Base-by-base conservation (phyloP, 352 stramenopile genomes). In the Globisporangium recalcitrans region DNA sequence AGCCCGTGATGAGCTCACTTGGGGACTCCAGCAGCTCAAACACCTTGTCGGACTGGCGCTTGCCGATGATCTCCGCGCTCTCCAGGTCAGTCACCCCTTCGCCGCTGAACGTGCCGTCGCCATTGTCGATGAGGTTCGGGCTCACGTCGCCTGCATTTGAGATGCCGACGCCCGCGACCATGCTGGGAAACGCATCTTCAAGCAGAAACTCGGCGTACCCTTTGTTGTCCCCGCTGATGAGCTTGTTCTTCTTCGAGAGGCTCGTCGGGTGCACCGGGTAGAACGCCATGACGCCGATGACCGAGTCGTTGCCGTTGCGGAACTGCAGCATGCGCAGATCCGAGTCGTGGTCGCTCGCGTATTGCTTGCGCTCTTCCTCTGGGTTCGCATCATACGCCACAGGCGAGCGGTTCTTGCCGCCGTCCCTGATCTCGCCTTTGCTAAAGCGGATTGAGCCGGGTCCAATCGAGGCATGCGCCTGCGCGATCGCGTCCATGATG, bases 211-310 rank as follows among this genome's bases (percentile, higher is more conserved):
- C 73, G 9, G 74, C 74, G 42, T 81, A 80, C 1, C 72, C 75
- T 63, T 93, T 91, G 68, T 96, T 96, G 72, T 96, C 86, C 27
- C 82, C 82, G 38, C 72, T 89, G 52, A 94, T 74, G 9, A 96
- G 67, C 2, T 66, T 56, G 64, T 96, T 96, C 29, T 71, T 75
- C 42, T 76, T 70, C 21, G 78, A 88, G 61, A 96, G 77, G 67
- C 73, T 90, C 21, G 87, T 96, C n/a, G 78, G 73, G 56, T 96
- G 86, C 10, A 95, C 85, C 1, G 84, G 78, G 52, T 74, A 82
- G 52, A 86, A 96, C n/a, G 81, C 86, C 48, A 95, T 24, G 7
- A 87, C 61, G 9, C 81, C 84, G 9, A 85, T 63, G 21, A 78
- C 56, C 2, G 47, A 70, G 6, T 63, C 77, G 13, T 66, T 51